phyloP scores from a whole-genome alignment of 148 eudicot genomes.

The Agrostemma githago region DNA sequence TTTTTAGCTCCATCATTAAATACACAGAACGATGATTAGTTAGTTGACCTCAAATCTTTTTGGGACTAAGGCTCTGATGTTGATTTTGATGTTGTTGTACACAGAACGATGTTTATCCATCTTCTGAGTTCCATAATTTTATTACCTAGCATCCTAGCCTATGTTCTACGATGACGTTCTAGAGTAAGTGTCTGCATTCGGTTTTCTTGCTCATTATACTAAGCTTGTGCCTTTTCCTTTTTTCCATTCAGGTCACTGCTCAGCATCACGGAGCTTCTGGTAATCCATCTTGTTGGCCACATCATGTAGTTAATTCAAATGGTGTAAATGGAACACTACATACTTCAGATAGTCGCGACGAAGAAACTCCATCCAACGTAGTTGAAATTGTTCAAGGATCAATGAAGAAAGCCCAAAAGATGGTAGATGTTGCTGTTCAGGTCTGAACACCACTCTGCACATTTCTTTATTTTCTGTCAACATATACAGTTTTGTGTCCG shows the following conservation, averaged over 20 bases:
- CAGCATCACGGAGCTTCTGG: constrained; percentile 43
- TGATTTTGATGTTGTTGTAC: too few relatives aligned
- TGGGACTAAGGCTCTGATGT: too few relatives aligned
- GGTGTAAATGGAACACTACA: constrained; percentile 30
- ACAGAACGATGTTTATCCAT: not conserved
- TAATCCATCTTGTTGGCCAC: constrained; percentile 35
- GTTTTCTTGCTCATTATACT: not conserved
- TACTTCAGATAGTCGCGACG: constrained; percentile 25
- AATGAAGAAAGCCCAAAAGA: constrained; percentile 52
- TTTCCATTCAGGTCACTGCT: constrained; percentile 31
- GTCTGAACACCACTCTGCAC: constrained; percentile 29
- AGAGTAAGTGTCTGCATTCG: not conserved
- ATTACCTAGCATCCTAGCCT: not conserved
- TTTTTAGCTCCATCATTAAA: not conserved
- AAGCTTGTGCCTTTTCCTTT: constrained; percentile 36
- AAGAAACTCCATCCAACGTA: constrained; percentile 48
- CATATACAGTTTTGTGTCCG: not conserved
- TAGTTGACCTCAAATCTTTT: too few relatives aligned
- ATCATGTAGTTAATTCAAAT: constrained; percentile 26
- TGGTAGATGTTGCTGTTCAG: constrained; percentile 84
- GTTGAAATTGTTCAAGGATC: constrained; percentile 63
- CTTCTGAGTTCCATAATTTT: not conserved
- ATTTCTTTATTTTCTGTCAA: not conserved
- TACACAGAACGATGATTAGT: not conserved
- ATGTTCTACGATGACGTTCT: not conserved